A percentile compares a stretch with the other conserved stretches of the same genome.
Evolutionary conservation across 1,284 basidiomycete genomes (phyloP).

Genomic region (Malassezia globosa): DNA sequence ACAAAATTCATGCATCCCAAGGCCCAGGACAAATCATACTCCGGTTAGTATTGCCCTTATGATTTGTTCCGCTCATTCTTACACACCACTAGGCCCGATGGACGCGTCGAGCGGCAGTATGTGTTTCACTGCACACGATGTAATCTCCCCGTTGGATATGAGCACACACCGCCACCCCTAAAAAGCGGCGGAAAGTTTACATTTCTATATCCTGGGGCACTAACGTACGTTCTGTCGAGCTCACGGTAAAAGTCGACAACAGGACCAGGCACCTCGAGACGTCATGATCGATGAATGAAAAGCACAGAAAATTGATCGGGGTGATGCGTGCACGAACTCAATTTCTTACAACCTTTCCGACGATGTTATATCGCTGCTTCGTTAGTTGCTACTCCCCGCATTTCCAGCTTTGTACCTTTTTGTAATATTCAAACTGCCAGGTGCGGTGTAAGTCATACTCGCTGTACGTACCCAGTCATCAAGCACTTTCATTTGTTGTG

Average conservation of each 20-base stretch:
- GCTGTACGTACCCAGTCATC: conserved; percentile 63
- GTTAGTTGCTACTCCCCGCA: not conserved
- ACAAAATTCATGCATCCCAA: conserved; percentile 38
- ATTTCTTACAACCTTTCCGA: conserved; percentile 30
- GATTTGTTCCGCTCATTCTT: not conserved
- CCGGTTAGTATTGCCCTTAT: conserved; percentile 6
- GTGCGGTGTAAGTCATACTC: not conserved
- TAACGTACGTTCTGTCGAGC: conserved; percentile 24
- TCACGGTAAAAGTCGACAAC: conserved; percentile 18
- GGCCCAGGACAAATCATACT: conserved; percentile 21
- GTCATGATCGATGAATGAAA: conserved; percentile 18
- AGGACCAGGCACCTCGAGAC: conserved; percentile 23
- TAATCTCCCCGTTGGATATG: conserved; percentile 34
- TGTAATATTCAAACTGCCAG: conserved; percentile 37
- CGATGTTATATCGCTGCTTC: conserved; percentile 39
- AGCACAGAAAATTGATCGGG: not conserved
- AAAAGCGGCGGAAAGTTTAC: conserved; percentile 40
- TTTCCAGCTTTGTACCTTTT: conserved; percentile 19
- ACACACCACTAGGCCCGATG: conserved; percentile 19
- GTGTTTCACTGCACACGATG: conserved; percentile 34
- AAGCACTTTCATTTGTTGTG: conserved; percentile 68
- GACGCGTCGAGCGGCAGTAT: conserved; percentile 31
- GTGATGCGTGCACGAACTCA: not conserved
- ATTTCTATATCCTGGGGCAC: conserved; percentile 30
- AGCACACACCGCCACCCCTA: conserved; percentile 38